Evolutionary conservation across 768 basidiomycete genomes (phyloP).

Genomic region (Lactarius evosmus): DNA sequence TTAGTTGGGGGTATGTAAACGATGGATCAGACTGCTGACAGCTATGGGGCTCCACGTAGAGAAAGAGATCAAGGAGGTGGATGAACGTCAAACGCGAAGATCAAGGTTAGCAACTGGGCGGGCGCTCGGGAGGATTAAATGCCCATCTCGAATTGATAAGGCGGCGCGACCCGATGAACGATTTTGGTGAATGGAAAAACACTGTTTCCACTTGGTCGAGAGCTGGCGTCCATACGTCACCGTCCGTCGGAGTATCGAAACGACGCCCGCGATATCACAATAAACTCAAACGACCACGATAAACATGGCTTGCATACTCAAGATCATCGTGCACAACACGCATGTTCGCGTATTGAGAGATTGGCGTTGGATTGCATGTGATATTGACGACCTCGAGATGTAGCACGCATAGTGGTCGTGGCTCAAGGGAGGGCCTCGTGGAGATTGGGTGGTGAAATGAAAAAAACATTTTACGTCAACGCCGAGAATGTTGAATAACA

Average conservation of each 20-base stretch:
- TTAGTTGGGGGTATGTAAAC: background rate
- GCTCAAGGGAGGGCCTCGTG: background rate
- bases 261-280: too few relatives aligned
- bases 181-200: too few relatives aligned
- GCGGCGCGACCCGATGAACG: background rate
- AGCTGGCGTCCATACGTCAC: background rate
- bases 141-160: background rate
- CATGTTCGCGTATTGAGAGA: background rate
- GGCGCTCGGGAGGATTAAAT: background rate
- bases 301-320: too few relatives aligned
- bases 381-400: background rate
- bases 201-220: background rate
- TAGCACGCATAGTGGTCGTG: conserved; percentile 1
- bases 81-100: too few relatives aligned
- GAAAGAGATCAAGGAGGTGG: background rate
- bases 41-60: background rate
- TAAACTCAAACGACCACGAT: too few relatives aligned
- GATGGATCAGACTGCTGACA: conserved; percentile 8
- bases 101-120: background rate
- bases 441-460: conserved; percentile 2
- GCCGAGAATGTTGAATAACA: background rate
- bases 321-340: background rate
- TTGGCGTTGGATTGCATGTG: conserved; percentile 9
- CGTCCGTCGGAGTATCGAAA: background rate
- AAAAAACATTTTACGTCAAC: conserved; percentile 16